Evolutionary conservation across 495 filamentous ascomycete genomes (phyloP), one percentile per base, ranked within the genome.

Genomic region (Thermochaetoides thermophila): DNA sequence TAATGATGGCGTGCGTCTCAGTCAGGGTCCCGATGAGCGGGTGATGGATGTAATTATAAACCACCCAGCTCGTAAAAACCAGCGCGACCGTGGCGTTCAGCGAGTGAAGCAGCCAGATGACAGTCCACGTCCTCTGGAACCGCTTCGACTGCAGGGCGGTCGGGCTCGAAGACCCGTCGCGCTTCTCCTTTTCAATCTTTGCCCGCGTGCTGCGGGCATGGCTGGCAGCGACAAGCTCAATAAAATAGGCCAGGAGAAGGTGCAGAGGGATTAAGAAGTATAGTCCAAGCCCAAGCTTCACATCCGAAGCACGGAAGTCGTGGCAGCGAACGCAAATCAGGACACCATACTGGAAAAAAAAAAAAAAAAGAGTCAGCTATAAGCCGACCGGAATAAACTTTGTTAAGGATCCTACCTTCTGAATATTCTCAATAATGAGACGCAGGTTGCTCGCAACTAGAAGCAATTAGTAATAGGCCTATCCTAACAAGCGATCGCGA

Each of bases 401-500:
- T n/a, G 17, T 7, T 27, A 37, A 59, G 44, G 45, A 27, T 2
- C 24, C 7, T 27, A 84, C 84, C 67, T 97, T 97, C 64, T 85
- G 81, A 46, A 83, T 92, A 46, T 97, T 97, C 61, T 96, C 89
- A 45, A 97, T 83, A 39, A 97, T 76, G 39, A 97, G 65, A 41
- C 89, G 72, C 7, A 97, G 62, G 45, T 97, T 97, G 49, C 85
- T 84, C 27, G 85, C 86, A 45, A 95, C 84, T 82, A 16, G 48
- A n/a, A 17, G 23, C 5, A 16, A 18, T 7, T 7, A 22, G 38
- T 27, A 30, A 35, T 17, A 9, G 17, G 10, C n/a, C n/a, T 7
- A 4, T 13, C 19, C 15, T 8, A 12, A 14, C 15, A 14, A 22
- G 21, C n/a, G 26, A 44, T 7, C 43, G 40, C 4, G 14, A 19